Base-by-base conservation (phyloP, 1,139 yeast species). In the Eremothecium sinecaudum region DNA sequence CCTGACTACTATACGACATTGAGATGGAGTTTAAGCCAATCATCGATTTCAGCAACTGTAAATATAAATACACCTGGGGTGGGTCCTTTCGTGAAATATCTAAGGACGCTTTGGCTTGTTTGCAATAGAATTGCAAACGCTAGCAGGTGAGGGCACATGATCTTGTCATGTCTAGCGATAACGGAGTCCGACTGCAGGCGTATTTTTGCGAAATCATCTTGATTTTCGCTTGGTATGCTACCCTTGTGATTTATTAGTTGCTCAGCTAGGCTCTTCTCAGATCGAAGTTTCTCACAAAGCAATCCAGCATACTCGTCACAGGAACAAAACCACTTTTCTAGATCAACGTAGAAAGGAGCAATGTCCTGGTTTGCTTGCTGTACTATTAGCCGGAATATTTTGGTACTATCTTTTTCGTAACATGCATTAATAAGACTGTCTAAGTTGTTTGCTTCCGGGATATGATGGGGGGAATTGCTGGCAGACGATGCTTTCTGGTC, bases 21-120 rank as follows among this genome's bases (percentile, higher is more conserved):
- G 13, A 55, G 50, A 35, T 56, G 62, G 18, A 57, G 34, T 24
- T 45, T 48, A 12, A 56, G 39, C 61, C 62, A 57, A 28, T 56
- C 62, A 34, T 56, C 59, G 15, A 50, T 45, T 35, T 42, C 51
- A 8, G 39, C 38, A 11, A 55, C 39, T 8, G 45, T 34, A 4
- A 57, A 40, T 11, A 53, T 21, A 2, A 50, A 40, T 0, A 56
- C 56, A 12, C 42, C 41, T 7, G 38, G 33, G 11, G 41, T 43
- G 7, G 32, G 27, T 4, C 24, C 38, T 3, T 33, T 24, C 1
- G 45, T 40, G 32, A 53, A 56, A 34, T 50, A 46, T 10, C 30
- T 31, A 18, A 56, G 41, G 2, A 47, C 39, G 16, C 32, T 31
- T 9, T 24, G 13, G 3, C 49, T 43, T 4, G 58, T 50, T 23